A percentile compares a stretch with the other conserved stretches of the same genome.
Evolutionary conservation across 345 rosid genomes (phyloP).

Genomic region (Brassica nigra): DNA sequence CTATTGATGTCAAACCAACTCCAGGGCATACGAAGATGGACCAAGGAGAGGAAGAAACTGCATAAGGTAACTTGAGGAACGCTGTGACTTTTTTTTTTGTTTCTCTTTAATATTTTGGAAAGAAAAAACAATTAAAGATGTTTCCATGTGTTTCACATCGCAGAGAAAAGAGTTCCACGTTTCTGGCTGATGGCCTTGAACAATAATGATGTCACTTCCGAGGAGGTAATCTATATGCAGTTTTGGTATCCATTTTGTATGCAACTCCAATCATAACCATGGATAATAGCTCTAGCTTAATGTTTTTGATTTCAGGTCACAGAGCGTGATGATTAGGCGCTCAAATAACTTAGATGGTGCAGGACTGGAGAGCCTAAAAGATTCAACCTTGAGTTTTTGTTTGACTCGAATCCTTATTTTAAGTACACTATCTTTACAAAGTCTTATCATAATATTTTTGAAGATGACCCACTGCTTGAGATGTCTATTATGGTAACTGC

Average conservation of each 20-base stretch:
- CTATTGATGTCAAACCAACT: no score
- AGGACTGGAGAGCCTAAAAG: slow-evolving; percentile 81
- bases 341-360: slow-evolving; percentile 69
- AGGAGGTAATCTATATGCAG: slow-evolving; percentile 55
- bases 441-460: slow-evolving; percentile 90
- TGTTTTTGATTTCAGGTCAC: slow-evolving; percentile 50
- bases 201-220: slow-evolving; percentile 69
- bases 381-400: slow-evolving; percentile 81
- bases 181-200: slow-evolving; percentile 88
- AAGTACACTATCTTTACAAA: slow-evolving; percentile 73
- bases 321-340: slow-evolving; percentile 87
- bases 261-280: neutral
- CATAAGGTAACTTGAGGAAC: slow-evolving; percentile 48
- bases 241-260: neutral
- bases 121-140: neutral
- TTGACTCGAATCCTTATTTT: slow-evolving; percentile 77
- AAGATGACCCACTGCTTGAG: slow-evolving; percentile 85
- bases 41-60: slow-evolving; percentile 45
- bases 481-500: slow-evolving; percentile 76
- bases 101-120: neutral
- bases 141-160: slow-evolving; percentile 7
- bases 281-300: neutral
- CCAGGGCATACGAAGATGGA: no score
- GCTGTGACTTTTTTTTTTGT: neutral
- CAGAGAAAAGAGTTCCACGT: slow-evolving; percentile 87